Evolutionary conservation across 306 rosid species (phyloP), one percentile per base, ranked within the genome.

Genomic region (Inga leiocalycina): DNA sequence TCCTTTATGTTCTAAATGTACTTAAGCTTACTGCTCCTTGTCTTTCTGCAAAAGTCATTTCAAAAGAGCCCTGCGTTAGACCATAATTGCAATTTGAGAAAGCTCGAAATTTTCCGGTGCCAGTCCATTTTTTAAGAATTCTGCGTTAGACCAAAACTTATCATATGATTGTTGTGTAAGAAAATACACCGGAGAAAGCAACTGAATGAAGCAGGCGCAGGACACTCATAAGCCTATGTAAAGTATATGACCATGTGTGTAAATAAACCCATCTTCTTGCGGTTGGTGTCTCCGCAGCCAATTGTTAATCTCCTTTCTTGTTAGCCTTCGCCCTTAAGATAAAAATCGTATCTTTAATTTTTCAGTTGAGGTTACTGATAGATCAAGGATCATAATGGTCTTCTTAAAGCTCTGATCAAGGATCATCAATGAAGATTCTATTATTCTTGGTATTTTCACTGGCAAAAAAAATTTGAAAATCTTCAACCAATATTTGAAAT

Each of bases 1-100:
- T 92, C 80, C 85, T 96, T 62, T 95, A 93, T 91, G 71, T 86
- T 80, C 88, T 96, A 75, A 90, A 92, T 72, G 49, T 92, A 72
- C 82, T 96, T 84, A 92, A 86, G 72, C 84, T 91, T 75, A 83
- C 87, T 71, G 85, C 92, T 71, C 93, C 98, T 15, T 79, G 85
- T 85, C 93, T 96, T 80, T 91, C 93, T 51, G 64, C 81, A 57
- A 91, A 87, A 85, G 77, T 90, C 32, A 80, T 85, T 79, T 81
- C 90, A 10, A 87, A 89, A 84, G 82, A 27, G 30, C 30, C 30
- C 30, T 27, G 30, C 30, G 30, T 27, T 27, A 27, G 30, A 27
- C 30, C 30, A 27, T 27, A 27, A 27, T 27, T 27, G 30, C 30
- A 27, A 27, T 27, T 27, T 27, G 30, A 27, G 30, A 27, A 27